These are phyloP conservation scores for Zelonia costaricensis DNA, from an alignment of 208 protist genomes.

Conservation along the genomic window DNA sequence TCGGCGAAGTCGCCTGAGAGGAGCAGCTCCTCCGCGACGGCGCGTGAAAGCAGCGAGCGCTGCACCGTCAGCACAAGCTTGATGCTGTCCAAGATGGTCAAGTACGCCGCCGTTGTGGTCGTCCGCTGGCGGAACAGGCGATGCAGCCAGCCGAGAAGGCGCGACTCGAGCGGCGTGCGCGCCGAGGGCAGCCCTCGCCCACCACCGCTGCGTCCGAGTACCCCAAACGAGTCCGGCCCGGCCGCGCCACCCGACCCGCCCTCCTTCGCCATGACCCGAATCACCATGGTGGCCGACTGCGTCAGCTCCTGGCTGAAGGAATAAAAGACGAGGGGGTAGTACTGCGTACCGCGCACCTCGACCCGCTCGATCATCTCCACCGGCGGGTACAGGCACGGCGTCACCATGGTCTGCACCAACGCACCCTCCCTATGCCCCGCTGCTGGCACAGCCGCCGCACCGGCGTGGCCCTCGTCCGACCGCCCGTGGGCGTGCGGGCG, in stretches of 20 bases:
- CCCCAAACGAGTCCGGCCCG: too few species aligned
- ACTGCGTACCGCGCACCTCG: constrained; percentile 61
- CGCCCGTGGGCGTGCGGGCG: background rate
- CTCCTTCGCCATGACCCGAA: constrained; percentile 27
- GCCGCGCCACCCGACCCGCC: background rate
- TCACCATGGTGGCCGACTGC: constrained; percentile 16
- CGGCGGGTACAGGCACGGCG: constrained; percentile 76
- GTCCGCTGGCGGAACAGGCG: constrained; percentile 46
- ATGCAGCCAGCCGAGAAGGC: constrained; percentile 62
- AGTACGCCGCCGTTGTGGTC: constrained; percentile 28
- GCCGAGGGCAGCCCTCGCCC: background rate
- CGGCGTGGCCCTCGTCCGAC: background rate
- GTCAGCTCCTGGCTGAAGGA: constrained; percentile 14
- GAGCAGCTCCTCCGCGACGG: constrained; percentile 24
- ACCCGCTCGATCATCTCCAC: constrained; percentile 65
- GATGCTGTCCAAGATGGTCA: constrained; percentile 65
- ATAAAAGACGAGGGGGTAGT: constrained; percentile 56
- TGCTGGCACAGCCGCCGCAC: background rate
- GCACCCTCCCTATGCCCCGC: background rate
- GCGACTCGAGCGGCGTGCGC: constrained; percentile 33
- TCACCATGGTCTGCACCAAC: constrained; percentile 29
- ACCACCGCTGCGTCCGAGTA: too few species aligned
- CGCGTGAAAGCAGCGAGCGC: background rate
- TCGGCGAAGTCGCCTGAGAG: constrained; percentile 59
- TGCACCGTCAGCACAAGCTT: constrained; percentile 38